Conservation (phyloP, 495 filamentous ascomycete genomes). For the Penicillium ochrochloron region DNA sequence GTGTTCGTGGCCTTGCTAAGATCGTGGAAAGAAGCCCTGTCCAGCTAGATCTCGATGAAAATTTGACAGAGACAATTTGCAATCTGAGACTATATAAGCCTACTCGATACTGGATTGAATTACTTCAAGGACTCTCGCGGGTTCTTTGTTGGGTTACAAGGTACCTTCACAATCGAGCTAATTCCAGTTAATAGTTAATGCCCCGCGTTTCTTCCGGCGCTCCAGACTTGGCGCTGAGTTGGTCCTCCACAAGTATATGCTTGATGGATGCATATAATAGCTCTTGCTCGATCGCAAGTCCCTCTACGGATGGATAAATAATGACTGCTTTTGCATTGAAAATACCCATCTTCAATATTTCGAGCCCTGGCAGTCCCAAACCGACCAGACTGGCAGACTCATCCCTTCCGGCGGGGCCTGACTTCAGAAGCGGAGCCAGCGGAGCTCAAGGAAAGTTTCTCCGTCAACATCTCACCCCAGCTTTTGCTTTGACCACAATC, state of each 20-base stretch:
- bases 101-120: background rate
- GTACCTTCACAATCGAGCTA: background rate
- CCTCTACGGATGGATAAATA: background rate
- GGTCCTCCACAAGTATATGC: background rate
- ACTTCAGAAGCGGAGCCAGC: conserved; percentile 10
- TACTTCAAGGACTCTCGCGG: background rate
- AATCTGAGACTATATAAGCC: background rate
- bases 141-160: background rate
- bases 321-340: background rate
- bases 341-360: background rate
- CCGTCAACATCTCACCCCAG: conserved; percentile 22
- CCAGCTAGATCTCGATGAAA: background rate
- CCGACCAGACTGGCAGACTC: background rate
- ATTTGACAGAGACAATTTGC: background rate
- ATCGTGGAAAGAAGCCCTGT: background rate
- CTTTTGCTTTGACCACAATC: conserved; percentile 7
- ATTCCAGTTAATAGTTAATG: background rate
- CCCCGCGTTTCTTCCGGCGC: background rate
- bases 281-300: background rate
- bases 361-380: background rate
- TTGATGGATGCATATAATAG: background rate
- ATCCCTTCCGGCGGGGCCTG: conserved; percentile 6
- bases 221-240: background rate
- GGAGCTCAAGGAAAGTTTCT: conserved; percentile 33
- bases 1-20: background rate